Evolutionary conservation across 768 basidiomycete species (phyloP).

Genomic region (Mycena haematopus): DNA sequence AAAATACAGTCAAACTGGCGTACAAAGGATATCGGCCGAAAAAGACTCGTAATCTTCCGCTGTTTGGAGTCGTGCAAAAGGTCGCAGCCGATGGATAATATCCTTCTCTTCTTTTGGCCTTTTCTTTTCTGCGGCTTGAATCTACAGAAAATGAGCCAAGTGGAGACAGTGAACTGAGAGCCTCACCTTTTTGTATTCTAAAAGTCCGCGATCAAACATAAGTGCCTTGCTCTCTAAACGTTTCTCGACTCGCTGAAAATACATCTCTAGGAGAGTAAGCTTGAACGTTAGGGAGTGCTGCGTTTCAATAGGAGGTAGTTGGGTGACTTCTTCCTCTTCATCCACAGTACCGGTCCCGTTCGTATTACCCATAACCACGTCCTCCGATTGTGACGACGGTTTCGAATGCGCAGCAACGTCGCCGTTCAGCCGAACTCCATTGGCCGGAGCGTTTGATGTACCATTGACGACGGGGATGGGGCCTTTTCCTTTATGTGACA

Average conservation of each 20-base stretch:
- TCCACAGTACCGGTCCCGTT: constrained; percentile 55
- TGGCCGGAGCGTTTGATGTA: constrained; percentile 49
- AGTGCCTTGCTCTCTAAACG: constrained; percentile 84
- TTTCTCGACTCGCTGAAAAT: constrained; percentile 86
- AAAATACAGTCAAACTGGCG: constrained; percentile 32
- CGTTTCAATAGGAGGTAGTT: constrained; percentile 84
- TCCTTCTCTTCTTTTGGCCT: constrained; percentile 91
- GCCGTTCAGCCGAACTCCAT: constrained; percentile 42
- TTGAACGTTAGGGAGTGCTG: constrained; percentile 87
- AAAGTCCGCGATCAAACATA: constrained; percentile 89
- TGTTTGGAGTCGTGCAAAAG: constrained; percentile 90
- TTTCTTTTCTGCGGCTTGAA: constrained; percentile 92
- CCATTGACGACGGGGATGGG: constrained; percentile 43
- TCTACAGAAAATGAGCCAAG: constrained; percentile 52
- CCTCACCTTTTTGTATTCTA: constrained; percentile 94
- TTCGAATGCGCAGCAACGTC: constrained; percentile 42
- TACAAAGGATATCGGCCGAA: constrained; percentile 89
- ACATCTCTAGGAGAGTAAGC: constrained; percentile 87
- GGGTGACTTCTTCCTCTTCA: constrained; percentile 71
- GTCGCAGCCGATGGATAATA: constrained; percentile 85
- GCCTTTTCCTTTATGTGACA: constrained; percentile 45
- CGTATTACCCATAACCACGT: constrained; percentile 48
- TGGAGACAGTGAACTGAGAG: neutral
- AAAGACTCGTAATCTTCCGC: constrained; percentile 91
- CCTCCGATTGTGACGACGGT: constrained; percentile 47